Evolutionary conservation across 345 rosid species (phyloP), one percentile per base, ranked within the genome.

Genomic region (Raphanus raphanistrum): DNA sequence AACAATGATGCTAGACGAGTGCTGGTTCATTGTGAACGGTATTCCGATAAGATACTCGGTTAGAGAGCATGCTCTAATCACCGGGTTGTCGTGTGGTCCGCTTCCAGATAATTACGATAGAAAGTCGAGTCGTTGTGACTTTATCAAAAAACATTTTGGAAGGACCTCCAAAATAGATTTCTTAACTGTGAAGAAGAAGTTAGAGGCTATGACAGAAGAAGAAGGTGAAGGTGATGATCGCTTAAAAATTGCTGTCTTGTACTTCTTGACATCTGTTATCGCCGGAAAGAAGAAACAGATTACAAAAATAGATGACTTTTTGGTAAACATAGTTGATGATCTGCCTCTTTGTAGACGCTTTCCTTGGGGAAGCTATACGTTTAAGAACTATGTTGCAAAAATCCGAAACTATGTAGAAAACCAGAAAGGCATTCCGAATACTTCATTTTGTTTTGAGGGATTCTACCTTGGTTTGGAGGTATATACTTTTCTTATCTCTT

Each of bases 1-100:
- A 38, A 38, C 43, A 38, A 38, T 38, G 43, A 38, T 38, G 43
- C 43, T 8, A 38, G 43, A 38, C 43, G 12, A 38, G 43, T 38
- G 43, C 43, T 38, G 43, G 43, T 38, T 38, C 43, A 38, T 38
- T 38, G 43, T 38, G 43, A 38, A 38, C 43, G 43, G 43, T 38
- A 38, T 38, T 38, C 43, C 43, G 43, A 38, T 38, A 38, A 38
- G 43, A 38, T 38, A 38, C 43, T 38, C 43, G 43, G 43, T 38
- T 45, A 45, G 54, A 48, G 55, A 48, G 55, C 55, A 48, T 48
- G 55, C 55, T 48, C 55, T 48, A 48, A 48, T 48, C 55, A 48
- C 55, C 55, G 55, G 55, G 55, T 48, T 48, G 55, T 48, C 55
- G 55, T 48, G 55, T 48, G 55, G 55, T 48, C 55, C 55, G 55